Percentiles rank a stretch among this genome's conserved stretches.
phyloP scores from a whole-genome alignment of 371 early-diverging fungal genomes.

The Saksenaea oblongispora region DNA sequence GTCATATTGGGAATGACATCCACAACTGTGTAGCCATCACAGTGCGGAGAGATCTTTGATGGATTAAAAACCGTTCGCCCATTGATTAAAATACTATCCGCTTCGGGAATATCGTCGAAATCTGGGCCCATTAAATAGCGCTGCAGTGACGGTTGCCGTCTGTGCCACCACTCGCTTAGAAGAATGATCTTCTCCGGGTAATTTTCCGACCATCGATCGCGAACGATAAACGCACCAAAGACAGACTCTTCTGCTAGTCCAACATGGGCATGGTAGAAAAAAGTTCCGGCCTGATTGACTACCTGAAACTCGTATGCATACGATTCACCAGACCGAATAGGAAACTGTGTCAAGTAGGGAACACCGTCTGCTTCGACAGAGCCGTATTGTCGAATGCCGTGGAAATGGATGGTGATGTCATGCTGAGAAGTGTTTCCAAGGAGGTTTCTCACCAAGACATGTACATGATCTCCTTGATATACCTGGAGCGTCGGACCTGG shows the following conservation, averaged over 20 bases:
- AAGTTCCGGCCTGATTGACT: slow-evolving; percentile 50
- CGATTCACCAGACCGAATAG: slow-evolving; percentile 50
- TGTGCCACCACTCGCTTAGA: slow-evolving; percentile 53
- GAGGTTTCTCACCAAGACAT: slow-evolving; percentile 39
- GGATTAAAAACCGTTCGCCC: slow-evolving; percentile 30
- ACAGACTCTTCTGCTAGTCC: slow-evolving; percentile 46
- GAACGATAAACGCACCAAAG: slow-evolving; percentile 45
- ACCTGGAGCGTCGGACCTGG: slow-evolving; percentile 52
- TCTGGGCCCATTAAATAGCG: slow-evolving; percentile 29
- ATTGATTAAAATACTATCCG: slow-evolving; percentile 47
- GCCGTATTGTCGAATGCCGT: slow-evolving; percentile 43
- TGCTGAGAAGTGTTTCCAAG: slow-evolving; percentile 11
- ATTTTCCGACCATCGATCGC: slow-evolving; percentile 2
- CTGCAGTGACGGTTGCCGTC: slow-evolving; percentile 27
- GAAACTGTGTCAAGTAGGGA: slow-evolving; percentile 56
- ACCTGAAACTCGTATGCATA: slow-evolving; percentile 51
- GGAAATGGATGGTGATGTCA: slow-evolving; percentile 39
- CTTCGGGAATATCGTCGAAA: slow-evolving; percentile 37
- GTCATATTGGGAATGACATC: slow-evolving; percentile 30
- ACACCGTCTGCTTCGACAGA: slow-evolving; percentile 54
- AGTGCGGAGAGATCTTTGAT: slow-evolving; percentile 11
- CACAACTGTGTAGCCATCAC: slow-evolving; percentile 33
- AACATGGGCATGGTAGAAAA: slow-evolving; percentile 55
- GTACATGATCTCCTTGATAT: slow-evolving; percentile 38
- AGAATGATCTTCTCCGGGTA: background rate